phyloP scores from a whole-genome alignment of 2,329 filamentous ascomycete genomes.

The Cladosporium austrohemisphaericum region DNA sequence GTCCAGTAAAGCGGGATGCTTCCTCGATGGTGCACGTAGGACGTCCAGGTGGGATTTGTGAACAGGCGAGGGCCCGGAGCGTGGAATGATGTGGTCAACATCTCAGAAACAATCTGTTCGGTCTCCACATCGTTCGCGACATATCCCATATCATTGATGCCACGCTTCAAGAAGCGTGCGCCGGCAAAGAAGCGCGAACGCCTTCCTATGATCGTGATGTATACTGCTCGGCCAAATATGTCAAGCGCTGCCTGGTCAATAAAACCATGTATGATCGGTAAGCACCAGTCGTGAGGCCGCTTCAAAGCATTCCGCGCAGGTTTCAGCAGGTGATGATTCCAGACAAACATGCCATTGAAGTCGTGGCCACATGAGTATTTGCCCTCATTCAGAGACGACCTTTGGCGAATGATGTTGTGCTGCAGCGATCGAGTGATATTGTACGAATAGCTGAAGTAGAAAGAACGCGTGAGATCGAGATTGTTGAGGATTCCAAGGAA shows the following conservation, averaged over 20 bases:
- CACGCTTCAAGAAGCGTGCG: conserved; percentile 88
- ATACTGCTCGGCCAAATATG: conserved; percentile 82
- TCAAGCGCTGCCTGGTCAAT: conserved; percentile 75
- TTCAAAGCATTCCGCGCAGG: conserved; percentile 68
- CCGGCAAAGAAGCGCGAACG: conserved; percentile 92
- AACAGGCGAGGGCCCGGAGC: conserved; percentile 80
- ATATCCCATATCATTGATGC: conserved; percentile 89
- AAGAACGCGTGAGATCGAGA: conserved; percentile 82
- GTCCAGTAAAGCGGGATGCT: conserved; percentile 98
- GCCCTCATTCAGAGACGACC: conserved; percentile 65
- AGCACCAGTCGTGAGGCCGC: conserved; percentile 90
- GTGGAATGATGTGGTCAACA: conserved; percentile 91
- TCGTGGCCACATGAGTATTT: conserved; percentile 55
- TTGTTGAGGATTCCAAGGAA: conserved; percentile 88
- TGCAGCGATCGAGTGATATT: conserved; percentile 90
- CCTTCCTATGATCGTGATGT: conserved; percentile 89
- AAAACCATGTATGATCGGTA: conserved; percentile 92
- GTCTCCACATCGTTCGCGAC: conserved; percentile 99
- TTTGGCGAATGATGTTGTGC: conserved; percentile 81
- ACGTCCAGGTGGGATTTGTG: conserved; percentile 87
- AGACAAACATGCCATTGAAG: conserved; percentile 95
- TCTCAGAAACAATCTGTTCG: conserved; percentile 95
- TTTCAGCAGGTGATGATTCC: conserved; percentile 85
- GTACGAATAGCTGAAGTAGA: conserved; percentile 99
- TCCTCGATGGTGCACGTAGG: conserved; percentile 92